Base-by-base conservation (phyloP, 2,329 filamentous ascomycete species). In the Chaetomiaceae sp. region DNA sequence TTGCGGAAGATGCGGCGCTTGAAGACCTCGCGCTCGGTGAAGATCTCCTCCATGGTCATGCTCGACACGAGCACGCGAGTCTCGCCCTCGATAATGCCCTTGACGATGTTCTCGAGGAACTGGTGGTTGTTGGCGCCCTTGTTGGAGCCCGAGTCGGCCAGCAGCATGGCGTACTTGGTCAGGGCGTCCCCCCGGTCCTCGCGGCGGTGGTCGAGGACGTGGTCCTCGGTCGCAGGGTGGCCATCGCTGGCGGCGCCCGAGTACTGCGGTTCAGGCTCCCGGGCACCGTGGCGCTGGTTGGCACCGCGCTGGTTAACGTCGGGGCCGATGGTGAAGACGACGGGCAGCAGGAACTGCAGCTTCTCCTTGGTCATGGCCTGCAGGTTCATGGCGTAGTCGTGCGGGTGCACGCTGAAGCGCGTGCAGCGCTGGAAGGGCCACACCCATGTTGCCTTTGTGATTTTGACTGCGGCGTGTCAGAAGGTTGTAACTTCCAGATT, bases 361-460 rank as follows among this genome's bases (percentile, higher is more conserved):
- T 95, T 95, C 71, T 95, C 89, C 61, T 85, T 82, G 16, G 89
- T 95, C 89, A 95, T 95, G 50, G 89, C 89, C 65, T 91, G 87
- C 2, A 95, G 73, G 50, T 83, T 83, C 77, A 95, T 87, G 52
- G 79, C 81, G 68, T 93, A 92, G 69, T 95, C 89, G 63, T 88
- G 87, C 0, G 86, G 86, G 58, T 84, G 84, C 62, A 87, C 83
- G 55, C 75, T 79, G 67, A 81, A 81, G 61, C 76, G 75, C 50
- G 70, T 75, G 67, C 72, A 82, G 63, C 82, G 78, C 69, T 91
- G 86, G 56, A 87, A 81, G 49, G 86, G 86, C 69, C 76, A 78
- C 16, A 89, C 76, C 72, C 85, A 83, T 49, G 83, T 77, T 58
- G 88, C 86, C 71, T 95, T 95, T 64, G 80, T 82, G 67, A 95